phyloP scores from a whole-genome alignment of 2,329 filamentous ascomycete species.

The Aureobasidium sp. region DNA sequence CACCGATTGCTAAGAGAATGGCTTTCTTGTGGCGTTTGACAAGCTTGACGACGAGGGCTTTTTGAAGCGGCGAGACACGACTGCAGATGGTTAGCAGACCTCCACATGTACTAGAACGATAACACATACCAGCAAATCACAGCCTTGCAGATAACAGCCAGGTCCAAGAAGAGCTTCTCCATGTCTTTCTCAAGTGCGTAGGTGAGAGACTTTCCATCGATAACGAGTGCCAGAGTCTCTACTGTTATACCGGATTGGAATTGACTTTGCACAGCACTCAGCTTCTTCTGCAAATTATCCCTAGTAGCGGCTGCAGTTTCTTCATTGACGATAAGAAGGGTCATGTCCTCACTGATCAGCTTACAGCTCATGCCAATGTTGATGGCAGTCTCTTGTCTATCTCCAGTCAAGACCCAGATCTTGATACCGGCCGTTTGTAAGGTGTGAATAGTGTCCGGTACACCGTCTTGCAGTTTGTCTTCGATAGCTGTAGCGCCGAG shows the following conservation, averaged over 20 bases:
- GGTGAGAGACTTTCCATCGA: constrained; percentile 92
- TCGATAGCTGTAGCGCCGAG: constrained; percentile 96
- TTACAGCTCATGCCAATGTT: constrained; percentile 99
- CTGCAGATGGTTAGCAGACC: constrained; percentile 36
- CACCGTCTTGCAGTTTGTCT: constrained; percentile 91
- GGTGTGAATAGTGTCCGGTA: constrained; percentile 96
- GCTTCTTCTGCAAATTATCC: constrained; percentile 87
- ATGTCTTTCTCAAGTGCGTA: constrained; percentile 88
- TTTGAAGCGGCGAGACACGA: constrained; percentile 93
- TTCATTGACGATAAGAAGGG: constrained; percentile 91
- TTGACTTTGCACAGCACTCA: constrained; percentile 82
- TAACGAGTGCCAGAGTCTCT: constrained; percentile 84
- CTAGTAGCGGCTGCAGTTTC: constrained; percentile 70
- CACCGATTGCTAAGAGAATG: constrained; percentile 89
- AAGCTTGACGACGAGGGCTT: constrained; percentile 94
- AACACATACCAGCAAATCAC: constrained; percentile 71
- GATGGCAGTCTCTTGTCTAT: constrained; percentile 97
- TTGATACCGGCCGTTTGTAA: constrained; percentile 96
- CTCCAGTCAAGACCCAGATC: constrained; percentile 95
- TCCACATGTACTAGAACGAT: neutral
- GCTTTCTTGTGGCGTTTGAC: constrained; percentile 92
- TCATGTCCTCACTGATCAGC: constrained; percentile 97
- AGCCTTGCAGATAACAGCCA: constrained; percentile 96
- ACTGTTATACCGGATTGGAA: constrained; percentile 67
- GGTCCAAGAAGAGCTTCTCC: constrained; percentile 86